These are phyloP conservation scores for Kwoniella sp. DNA, from an alignment of 768 basidiomycete species.

Conservation along the genomic window DNA sequence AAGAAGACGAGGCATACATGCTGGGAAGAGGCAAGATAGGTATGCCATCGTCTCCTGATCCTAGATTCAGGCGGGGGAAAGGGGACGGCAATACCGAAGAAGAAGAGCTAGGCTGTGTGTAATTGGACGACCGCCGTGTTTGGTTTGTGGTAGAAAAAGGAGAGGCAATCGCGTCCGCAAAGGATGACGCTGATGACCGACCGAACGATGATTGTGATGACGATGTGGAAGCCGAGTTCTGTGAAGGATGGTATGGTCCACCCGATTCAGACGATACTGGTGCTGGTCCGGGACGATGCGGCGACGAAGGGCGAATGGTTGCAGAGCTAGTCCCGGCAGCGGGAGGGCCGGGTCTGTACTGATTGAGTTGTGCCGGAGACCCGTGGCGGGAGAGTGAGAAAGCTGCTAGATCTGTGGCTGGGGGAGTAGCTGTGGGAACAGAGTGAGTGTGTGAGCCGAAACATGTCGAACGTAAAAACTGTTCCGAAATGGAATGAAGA, in stretches of 20 bases:
- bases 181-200: constrained; percentile 5
- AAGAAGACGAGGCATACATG: constrained; percentile 9
- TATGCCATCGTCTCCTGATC: constrained; percentile 29
- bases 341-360: background rate
- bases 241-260: background rate
- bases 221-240: background rate
- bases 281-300: background rate
- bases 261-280: background rate
- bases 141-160: constrained; percentile 5
- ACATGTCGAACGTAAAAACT: background rate
- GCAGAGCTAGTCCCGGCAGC: background rate
- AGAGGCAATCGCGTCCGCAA: background rate
- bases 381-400: constrained; percentile 17
- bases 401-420: constrained; percentile 21
- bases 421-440: constrained; percentile 14
- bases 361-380: background rate
- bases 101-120: constrained; percentile 12
- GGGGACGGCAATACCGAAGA: constrained; percentile 16
- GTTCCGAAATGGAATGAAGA: background rate
- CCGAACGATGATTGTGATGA: background rate
- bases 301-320: background rate
- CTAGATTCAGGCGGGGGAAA: constrained; percentile 7
- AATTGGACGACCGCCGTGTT: constrained; percentile 10
- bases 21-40: constrained; percentile 25
- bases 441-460: background rate